Evolutionary conservation across 208 protist genomes (phyloP), one percentile per base, ranked within the genome.

Genomic region (Crithidia acanthocephali): DNA sequence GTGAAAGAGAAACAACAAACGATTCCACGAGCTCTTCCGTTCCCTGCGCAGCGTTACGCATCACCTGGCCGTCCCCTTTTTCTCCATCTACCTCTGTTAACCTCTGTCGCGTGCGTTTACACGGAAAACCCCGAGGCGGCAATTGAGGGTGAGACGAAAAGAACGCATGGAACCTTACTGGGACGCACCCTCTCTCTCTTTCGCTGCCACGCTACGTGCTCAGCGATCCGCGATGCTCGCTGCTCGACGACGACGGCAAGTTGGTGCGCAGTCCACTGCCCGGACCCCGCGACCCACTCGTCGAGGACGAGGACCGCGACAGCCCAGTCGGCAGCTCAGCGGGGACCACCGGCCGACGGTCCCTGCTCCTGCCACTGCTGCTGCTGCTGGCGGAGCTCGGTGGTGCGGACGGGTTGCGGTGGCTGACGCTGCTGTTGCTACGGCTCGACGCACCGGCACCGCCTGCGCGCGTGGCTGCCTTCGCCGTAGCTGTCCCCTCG

Each of bases 231-330:
- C 15, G 28, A 47, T 56, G 44, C 45, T 66, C 61, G 45, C 61
- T 66, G 61, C 61, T 66, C 28, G 30, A 74, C 25, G 50, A 68
- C 4, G 22, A 55, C 16, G 51, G 59, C 51, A 52, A 18, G 58
- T 44, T 67, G 3, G 40, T 68, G 59, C 22, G 60, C 51, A 35
- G 51, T 22, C 42, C 22, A 16, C 30, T 37, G 16, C 27, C 60
- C 18, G 52, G 25, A 37, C 23, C 30, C 23, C 27, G 9, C 15
- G 53, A 25, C 23, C 1, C 32, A 25, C 51, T 68, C 22, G 44
- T 16, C 25, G 22, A 2, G 2, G 66, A 62, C n/a, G 66, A 63
- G 6, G 68, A 59, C 8, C 23, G 48, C 33, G 27, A 27, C 23
- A 9, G 37, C 51, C 35, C 18, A 1, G 27, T 25, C 8, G 37